Conservation (phyloP, 805 yeast genomes). For the Torulaspora franciscae region DNA sequence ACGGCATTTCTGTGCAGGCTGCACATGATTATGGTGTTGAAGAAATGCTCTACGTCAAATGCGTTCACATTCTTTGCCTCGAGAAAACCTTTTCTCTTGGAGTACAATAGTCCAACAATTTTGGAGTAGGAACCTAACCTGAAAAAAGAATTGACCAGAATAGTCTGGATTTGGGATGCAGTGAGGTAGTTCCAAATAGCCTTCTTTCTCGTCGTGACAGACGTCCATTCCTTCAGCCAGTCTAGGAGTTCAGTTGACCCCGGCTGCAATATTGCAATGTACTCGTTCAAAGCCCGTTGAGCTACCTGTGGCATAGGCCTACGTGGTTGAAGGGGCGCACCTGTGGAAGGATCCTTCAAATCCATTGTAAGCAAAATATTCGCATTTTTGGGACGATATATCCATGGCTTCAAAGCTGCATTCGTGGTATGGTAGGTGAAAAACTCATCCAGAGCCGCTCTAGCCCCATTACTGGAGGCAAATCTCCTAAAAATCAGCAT, state of each 20-base stretch:
- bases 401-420: constrained; percentile 35
- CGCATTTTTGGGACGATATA: constrained; percentile 41
- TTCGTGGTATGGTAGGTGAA: constrained; percentile 36
- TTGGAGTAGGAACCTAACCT: constrained; percentile 23
- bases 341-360: constrained; percentile 36
- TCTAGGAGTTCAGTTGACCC: constrained; percentile 21
- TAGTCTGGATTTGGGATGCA: constrained; percentile 23
- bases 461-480: constrained; percentile 21
- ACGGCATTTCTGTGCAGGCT: constrained; percentile 26
- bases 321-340: constrained; percentile 34
- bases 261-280: constrained; percentile 23
- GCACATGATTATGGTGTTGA: constrained; percentile 29
- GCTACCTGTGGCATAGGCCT: constrained; percentile 33
- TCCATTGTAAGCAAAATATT: constrained; percentile 38
- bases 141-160: constrained; percentile 27
- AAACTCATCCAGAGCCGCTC: constrained; percentile 31
- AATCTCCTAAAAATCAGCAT: constrained; percentile 19
- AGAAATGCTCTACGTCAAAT: constrained; percentile 29
- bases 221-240: constrained; percentile 29
- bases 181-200: constrained; percentile 27
- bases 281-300: constrained; percentile 22
- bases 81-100: constrained; percentile 17
- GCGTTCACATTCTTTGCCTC: constrained; percentile 19
- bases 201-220: constrained; percentile 24
- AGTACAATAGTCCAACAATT: constrained; percentile 21